These are phyloP conservation scores for Malbranchea cinnamomea DNA, from an alignment of 2,329 filamentous ascomycete genomes.

Conservation along the genomic window DNA sequence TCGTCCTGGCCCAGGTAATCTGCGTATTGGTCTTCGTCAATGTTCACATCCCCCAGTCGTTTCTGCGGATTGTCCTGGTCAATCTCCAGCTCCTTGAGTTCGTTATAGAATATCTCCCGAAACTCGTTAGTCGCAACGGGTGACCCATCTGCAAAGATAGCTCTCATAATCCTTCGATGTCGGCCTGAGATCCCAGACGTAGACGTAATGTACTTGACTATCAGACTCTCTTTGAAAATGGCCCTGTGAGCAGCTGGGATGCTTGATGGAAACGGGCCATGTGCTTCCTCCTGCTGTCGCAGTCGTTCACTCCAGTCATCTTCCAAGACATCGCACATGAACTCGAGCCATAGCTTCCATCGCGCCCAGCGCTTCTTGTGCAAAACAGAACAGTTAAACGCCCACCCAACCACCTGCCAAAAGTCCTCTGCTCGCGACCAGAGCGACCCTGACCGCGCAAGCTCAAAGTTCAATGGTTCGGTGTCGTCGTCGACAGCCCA, in stretches of 20 bases:
- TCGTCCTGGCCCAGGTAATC: constrained; percentile 28
- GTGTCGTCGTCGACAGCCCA: constrained; percentile 14
- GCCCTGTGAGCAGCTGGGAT: not conserved
- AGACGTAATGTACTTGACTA: constrained; percentile 27
- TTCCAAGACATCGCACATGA: constrained; percentile 41
- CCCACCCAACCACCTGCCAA: constrained; percentile 82
- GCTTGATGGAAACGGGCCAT: not conserved
- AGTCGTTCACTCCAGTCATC: constrained; percentile 28
- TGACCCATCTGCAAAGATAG: constrained; percentile 33
- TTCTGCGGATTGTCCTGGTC: constrained; percentile 22
- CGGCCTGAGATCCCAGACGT: constrained; percentile 18
- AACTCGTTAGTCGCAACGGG: constrained; percentile 26
- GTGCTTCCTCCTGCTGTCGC: constrained; percentile 9
- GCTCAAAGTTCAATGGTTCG: constrained; percentile 40
- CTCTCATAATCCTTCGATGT: constrained; percentile 28
- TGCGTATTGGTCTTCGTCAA: constrained; percentile 31
- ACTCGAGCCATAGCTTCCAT: constrained; percentile 68
- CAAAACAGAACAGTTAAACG: constrained; percentile 70
- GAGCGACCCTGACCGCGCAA: constrained; percentile 51
- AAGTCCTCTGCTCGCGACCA: constrained; percentile 73
- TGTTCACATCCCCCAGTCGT: constrained; percentile 27
- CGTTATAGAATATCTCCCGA: constrained; percentile 29
- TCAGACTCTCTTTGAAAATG: constrained; percentile 24
- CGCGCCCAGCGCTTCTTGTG: constrained; percentile 62
- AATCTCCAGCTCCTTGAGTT: constrained; percentile 23